phyloP scores from a whole-genome alignment of 306 rosid species.

The Cucumis cinereus region DNA sequence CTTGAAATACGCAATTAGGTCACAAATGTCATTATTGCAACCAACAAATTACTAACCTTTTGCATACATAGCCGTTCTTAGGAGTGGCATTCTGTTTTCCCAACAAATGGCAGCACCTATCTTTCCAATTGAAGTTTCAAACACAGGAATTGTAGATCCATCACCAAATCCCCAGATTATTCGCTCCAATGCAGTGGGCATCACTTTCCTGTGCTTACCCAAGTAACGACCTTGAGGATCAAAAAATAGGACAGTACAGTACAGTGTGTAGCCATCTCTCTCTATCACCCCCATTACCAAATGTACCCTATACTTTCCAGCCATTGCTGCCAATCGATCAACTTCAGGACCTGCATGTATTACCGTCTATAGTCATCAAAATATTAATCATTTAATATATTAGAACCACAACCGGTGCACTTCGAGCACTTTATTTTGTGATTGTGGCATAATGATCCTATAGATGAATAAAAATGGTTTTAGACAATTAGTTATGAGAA shows the following conservation, averaged over 20 bases:
- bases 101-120: constrained; percentile 91
- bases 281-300: constrained; percentile 90
- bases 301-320: constrained; percentile 69
- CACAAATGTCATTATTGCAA: not conserved
- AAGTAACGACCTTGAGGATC: constrained; percentile 76
- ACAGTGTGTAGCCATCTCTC: constrained; percentile 88
- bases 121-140: constrained; percentile 79
- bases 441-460: not conserved
- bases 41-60: constrained; percentile 42
- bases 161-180: constrained; percentile 95
- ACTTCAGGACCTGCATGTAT: constrained; percentile 72
- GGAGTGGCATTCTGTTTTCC: constrained; percentile 88
- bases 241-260: constrained; percentile 72
- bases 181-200: constrained; percentile 84
- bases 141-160: constrained; percentile 89
- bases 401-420: not conserved
- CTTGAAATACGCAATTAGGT: not conserved
- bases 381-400: not conserved
- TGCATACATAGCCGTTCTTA: constrained; percentile 87
- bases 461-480: not conserved
- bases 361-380: not conserved
- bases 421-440: not conserved
- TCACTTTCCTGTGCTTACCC: constrained; percentile 86
- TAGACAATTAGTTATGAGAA: not conserved
- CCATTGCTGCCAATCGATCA: constrained; percentile 86